phyloP scores from a whole-genome alignment of 1,284 basidiomycete genomes.

The Trametes hirsuta region DNA sequence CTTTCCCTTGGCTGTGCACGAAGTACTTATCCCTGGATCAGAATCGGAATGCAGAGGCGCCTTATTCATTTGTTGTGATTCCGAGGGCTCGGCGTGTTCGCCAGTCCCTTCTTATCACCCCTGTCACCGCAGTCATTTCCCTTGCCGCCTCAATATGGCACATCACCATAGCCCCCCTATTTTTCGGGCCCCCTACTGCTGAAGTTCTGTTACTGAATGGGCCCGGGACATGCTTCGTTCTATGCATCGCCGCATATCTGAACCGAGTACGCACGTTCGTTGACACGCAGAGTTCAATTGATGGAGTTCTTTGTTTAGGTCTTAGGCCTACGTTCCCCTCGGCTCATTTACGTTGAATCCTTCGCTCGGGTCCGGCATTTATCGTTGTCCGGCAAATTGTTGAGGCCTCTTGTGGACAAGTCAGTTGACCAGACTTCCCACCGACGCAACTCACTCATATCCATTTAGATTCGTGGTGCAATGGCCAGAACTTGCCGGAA shows the following conservation, averaged over 20 bases:
- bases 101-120: conserved; percentile 73
- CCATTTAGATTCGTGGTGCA: conserved; percentile 80
- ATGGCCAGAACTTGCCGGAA: conserved; percentile 67
- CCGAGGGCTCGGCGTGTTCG: conserved; percentile 88
- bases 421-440: conserved; percentile 36
- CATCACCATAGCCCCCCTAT: conserved; percentile 54
- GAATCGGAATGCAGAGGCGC: conserved; percentile 16
- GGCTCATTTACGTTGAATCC: conserved; percentile 90
- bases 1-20: conserved; percentile 14
- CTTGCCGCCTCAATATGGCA: conserved; percentile 60
- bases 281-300: not conserved
- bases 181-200: conserved; percentile 50
- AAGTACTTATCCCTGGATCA: conserved; percentile 12
- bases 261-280: conserved; percentile 63
- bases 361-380: conserved; percentile 88
- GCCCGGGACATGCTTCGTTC: conserved; percentile 90
- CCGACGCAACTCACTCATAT: not conserved
- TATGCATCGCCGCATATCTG: conserved; percentile 75
- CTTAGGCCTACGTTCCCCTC: conserved; percentile 73
- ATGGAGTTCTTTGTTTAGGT: conserved; percentile 52
- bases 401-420: conserved; percentile 84
- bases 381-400: conserved; percentile 84
- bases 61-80: conserved; percentile 64
- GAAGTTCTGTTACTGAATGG: conserved; percentile 92
- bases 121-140: conserved; percentile 65